phyloP scores from a whole-genome alignment of 2,329 filamentous ascomycete genomes.

The Pseudocercospora macadamiae region DNA sequence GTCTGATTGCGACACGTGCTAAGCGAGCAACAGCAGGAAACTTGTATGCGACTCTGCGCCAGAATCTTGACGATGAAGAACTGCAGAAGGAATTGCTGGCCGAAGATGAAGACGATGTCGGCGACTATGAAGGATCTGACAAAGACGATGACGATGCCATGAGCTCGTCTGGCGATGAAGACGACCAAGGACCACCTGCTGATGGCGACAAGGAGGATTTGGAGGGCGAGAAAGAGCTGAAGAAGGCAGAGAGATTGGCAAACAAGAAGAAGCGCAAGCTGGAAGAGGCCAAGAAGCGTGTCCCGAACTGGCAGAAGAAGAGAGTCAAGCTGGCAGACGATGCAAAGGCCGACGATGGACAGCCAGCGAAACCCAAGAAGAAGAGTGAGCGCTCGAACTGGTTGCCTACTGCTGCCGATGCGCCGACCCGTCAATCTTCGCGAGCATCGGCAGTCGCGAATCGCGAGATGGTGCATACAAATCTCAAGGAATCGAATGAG shows the following conservation, averaged over 20 bases:
- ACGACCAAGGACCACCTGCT: constrained; percentile 60
- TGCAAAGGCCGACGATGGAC: constrained; percentile 38
- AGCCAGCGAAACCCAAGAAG: constrained; percentile 54
- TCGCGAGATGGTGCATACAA: constrained; percentile 62
- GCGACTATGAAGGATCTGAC: constrained; percentile 46
- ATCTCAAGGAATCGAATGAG: constrained; percentile 71
- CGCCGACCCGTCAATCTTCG: constrained; percentile 63
- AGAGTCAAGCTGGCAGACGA: constrained; percentile 53
- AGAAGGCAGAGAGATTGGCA: constrained; percentile 73
- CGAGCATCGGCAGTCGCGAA: constrained; percentile 66
- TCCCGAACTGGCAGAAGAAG: constrained; percentile 65
- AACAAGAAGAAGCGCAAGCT: constrained; percentile 80
- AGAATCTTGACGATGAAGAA: constrained; percentile 54
- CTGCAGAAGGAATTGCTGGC: constrained; percentile 45
- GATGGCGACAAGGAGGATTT: constrained; percentile 64
- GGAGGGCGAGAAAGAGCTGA: constrained; percentile 84
- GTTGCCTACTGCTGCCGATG: constrained; percentile 66
- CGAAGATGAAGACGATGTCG: constrained; percentile 57
- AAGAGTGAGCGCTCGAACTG: constrained; percentile 73
- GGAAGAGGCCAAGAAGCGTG: constrained; percentile 70
- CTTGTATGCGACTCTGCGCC: constrained; percentile 76
- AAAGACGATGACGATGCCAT: constrained; percentile 70
- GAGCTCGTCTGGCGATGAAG: constrained; percentile 82
- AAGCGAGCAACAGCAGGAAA: constrained; percentile 83
- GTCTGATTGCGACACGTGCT: constrained; percentile 72